Percentiles rank a stretch among this genome's conserved stretches.
These are phyloP conservation scores for Crithidia brevicula DNA, from an alignment of 208 protist genomes.

Conservation along the genomic window DNA sequence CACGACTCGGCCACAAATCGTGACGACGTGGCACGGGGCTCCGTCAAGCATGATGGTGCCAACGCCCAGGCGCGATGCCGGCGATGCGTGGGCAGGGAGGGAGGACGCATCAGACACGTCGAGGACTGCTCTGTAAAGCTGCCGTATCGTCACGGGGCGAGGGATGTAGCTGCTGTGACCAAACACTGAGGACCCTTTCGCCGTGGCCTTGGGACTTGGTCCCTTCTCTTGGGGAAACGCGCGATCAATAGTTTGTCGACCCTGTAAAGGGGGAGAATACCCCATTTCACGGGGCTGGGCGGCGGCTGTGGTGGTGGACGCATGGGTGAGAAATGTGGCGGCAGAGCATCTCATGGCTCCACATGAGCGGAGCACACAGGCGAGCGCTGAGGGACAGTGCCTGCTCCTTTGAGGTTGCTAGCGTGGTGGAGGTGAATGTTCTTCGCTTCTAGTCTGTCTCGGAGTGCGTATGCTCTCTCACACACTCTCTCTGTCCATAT, in stretches of 20 bases:
- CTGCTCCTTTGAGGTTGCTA: too few species aligned
- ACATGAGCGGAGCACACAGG: neutral
- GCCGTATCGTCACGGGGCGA: conserved; percentile 30
- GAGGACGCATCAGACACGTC: neutral
- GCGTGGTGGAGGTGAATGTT: too few species aligned
- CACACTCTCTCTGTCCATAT: too few species aligned
- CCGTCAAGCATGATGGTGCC: conserved; percentile 49
- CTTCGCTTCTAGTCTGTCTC: too few species aligned
- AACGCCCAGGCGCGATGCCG: conserved; percentile 38
- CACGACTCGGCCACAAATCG: conserved; percentile 56
- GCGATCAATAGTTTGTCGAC: too few species aligned
- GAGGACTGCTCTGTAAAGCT: conserved; percentile 25
- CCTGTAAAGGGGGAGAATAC: too few species aligned
- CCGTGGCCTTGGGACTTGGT: neutral
- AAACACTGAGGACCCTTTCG: neutral
- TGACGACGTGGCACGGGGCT: conserved; percentile 38
- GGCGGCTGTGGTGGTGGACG: neutral
- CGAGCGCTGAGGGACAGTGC: too few species aligned
- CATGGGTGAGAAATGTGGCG: conserved; percentile 3
- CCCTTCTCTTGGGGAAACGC: too few species aligned
- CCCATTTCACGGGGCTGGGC: neutral
- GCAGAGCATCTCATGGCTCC: neutral
- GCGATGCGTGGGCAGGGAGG: neutral
- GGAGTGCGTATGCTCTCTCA: too few species aligned
- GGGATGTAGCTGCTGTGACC: conserved; percentile 10